Conservation (phyloP, 306 rosid species). For the Parietaria judaica region DNA sequence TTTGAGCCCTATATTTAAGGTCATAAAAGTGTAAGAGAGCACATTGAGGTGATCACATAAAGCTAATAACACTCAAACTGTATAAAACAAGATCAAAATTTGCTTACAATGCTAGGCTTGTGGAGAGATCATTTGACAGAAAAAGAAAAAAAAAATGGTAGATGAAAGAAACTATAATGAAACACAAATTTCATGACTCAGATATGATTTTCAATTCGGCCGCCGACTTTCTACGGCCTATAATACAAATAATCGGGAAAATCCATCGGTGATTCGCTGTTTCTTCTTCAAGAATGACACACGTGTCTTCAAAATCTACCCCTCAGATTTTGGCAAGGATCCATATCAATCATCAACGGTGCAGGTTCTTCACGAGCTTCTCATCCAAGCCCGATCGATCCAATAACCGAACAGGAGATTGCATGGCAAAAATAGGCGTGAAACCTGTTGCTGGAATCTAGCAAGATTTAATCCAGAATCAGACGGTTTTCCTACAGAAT, state of each 20-base stretch:
- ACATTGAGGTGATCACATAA: too few relatives aligned
- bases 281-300: slow-evolving; percentile 1
- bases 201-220: slow-evolving; percentile 7
- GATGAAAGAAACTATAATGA: not conserved
- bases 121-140: not conserved
- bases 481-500: not conserved
- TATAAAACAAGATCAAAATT: slow-evolving; percentile 2
- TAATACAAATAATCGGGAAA: not conserved
- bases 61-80: too few relatives aligned
- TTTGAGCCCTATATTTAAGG: too few relatives aligned
- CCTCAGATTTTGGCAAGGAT: slow-evolving; percentile 4
- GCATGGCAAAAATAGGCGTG: not conserved
- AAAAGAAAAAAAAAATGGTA: not conserved
- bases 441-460: not conserved
- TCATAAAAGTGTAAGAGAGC: too few relatives aligned
- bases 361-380: not conserved
- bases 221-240: slow-evolving; percentile 5
- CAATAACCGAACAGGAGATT: not conserved
- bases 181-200: slow-evolving; percentile 4
- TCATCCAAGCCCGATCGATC: slow-evolving; percentile 3
- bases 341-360: not conserved
- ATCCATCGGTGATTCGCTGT: slow-evolving; percentile 3
- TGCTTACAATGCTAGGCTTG: not conserved
- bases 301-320: not conserved
- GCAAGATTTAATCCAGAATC: not conserved